Conservation (phyloP, 371 early-diverging fungal species). For the Batkoa obscura region DNA sequence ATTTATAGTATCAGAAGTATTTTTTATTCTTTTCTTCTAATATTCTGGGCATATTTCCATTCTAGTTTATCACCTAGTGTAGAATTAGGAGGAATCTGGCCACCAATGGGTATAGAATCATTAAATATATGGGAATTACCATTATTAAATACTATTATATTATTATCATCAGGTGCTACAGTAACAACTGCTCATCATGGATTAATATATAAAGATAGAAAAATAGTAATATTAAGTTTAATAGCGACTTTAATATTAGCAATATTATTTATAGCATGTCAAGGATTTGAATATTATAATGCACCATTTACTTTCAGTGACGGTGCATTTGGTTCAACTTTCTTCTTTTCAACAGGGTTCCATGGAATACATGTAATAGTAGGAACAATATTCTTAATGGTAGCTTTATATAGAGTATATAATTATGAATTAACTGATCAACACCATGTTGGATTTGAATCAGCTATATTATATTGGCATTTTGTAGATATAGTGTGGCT, state of each 20-base stretch:
- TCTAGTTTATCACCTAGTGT: slow-evolving; percentile 15
- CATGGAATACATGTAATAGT: slow-evolving; percentile 15
- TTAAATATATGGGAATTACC: slow-evolving; percentile 11
- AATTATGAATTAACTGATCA: slow-evolving; percentile 14
- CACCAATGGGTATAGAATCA: slow-evolving; percentile 1
- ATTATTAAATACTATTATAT: slow-evolving; percentile 13
- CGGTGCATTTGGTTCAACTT: slow-evolving; percentile 13
- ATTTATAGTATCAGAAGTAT: slow-evolving; percentile 16
- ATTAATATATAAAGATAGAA: slow-evolving; percentile 12
- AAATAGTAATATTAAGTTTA: slow-evolving; percentile 12
- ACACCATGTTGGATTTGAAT: slow-evolving; percentile 14
- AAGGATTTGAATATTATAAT: slow-evolving; percentile 15
- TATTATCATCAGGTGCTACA: slow-evolving; percentile 13
- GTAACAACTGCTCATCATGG: slow-evolving; percentile 14
- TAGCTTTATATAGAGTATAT: slow-evolving; percentile 11
- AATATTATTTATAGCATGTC: slow-evolving; percentile 14
- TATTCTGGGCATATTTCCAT: slow-evolving; percentile 17
- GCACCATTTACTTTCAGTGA: slow-evolving; percentile 14
- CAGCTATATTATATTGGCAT: slow-evolving; percentile 15
- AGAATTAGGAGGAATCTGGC: slow-evolving; percentile 9
- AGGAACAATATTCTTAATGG: slow-evolving; percentile 9
- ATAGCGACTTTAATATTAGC: slow-evolving; percentile 13
- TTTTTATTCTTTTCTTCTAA: slow-evolving; percentile 14
- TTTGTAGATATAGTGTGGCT: slow-evolving; percentile 13
- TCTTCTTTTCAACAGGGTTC: slow-evolving; percentile 13